phyloP scores from a whole-genome alignment of 352 stramenopile species.

The Pythium aphanidermatum region DNA sequence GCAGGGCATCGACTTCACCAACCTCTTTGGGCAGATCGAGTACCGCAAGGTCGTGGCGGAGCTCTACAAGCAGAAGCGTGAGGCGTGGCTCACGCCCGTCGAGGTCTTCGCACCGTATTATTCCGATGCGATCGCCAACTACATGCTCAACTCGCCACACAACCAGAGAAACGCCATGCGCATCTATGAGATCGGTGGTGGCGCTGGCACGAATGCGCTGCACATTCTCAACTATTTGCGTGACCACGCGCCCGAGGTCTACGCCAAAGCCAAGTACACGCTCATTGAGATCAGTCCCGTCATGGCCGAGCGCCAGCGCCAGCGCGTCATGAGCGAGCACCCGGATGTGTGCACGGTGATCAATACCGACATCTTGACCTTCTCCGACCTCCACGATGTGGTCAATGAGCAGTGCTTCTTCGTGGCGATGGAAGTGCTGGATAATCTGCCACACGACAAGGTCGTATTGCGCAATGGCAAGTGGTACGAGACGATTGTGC shows the following conservation, averaged over 20 bases:
- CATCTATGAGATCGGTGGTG: constrained; percentile 86
- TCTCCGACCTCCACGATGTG: constrained; percentile 44
- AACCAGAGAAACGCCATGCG: constrained; percentile 25
- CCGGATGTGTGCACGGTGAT: constrained; percentile 60
- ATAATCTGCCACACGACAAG: constrained; percentile 92
- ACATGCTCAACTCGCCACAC: constrained; percentile 77
- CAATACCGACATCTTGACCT: constrained; percentile 79
- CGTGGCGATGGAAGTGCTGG: constrained; percentile 84
- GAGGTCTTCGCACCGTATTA: constrained; percentile 88
- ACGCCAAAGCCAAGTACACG: constrained; percentile 79
- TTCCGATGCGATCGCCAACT: constrained; percentile 81
- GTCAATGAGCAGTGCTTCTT: constrained; percentile 69
- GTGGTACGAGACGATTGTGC: constrained; percentile 71
- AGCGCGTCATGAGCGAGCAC: constrained; percentile 52
- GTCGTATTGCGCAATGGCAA: constrained; percentile 65
- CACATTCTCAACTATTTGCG: constrained; percentile 87
- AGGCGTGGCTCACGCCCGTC: constrained; percentile 88
- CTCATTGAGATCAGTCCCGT: constrained; percentile 86
- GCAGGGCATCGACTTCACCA: constrained; percentile 62
- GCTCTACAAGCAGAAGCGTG: constrained; percentile 59
- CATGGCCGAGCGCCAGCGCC: constrained; percentile 76
- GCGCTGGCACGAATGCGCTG: constrained; percentile 84
- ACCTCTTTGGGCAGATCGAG: constrained; percentile 68
- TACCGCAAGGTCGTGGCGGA: constrained; percentile 58
- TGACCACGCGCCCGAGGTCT: constrained; percentile 65